These are phyloP conservation scores for Phytophthora niederhauseri DNA, from an alignment of 352 stramenopile species.

Conservation along the genomic window DNA sequence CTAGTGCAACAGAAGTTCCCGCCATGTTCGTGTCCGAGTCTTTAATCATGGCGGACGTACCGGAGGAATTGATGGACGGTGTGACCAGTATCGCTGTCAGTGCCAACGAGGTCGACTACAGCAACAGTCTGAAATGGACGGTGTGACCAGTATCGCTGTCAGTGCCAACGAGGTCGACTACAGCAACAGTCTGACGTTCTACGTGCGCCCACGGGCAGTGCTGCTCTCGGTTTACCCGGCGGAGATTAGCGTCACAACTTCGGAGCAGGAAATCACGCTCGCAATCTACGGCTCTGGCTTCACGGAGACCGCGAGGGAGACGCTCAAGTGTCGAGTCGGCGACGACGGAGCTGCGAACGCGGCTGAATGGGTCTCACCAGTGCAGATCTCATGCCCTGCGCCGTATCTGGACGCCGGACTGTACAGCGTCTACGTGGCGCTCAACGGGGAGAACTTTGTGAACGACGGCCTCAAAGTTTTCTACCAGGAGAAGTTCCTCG, in stretches of 20 bases:
- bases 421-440: slow-evolving; percentile 50
- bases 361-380: slow-evolving; percentile 38
- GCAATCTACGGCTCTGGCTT: slow-evolving; percentile 41
- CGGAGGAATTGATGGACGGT: slow-evolving; percentile 18
- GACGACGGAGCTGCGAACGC: slow-evolving; percentile 3
- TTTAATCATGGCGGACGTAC: slow-evolving; percentile 23
- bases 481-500: slow-evolving; percentile 45
- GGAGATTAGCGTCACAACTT: slow-evolving; percentile 10
- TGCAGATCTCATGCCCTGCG: slow-evolving; percentile 40
- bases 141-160: slow-evolving; percentile 33
- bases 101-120: slow-evolving; percentile 40
- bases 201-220: slow-evolving; percentile 21
- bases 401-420: slow-evolving; percentile 39
- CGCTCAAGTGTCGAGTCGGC: slow-evolving; percentile 39
- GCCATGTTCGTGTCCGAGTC: slow-evolving; percentile 30
- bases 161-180: slow-evolving; percentile 41
- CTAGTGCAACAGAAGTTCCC: slow-evolving; percentile 9
- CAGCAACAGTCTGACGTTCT: slow-evolving; percentile 43
- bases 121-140: slow-evolving; percentile 29
- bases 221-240: slow-evolving; percentile 39
- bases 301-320: slow-evolving; percentile 26
- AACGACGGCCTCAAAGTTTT: slow-evolving; percentile 43
- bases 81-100: slow-evolving; percentile 37
- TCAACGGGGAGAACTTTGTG: slow-evolving; percentile 54
- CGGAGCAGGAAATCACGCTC: slow-evolving; percentile 10